Conservation (phyloP, 257 asterid genomes). For the Thymus quinquecostatus region DNA sequence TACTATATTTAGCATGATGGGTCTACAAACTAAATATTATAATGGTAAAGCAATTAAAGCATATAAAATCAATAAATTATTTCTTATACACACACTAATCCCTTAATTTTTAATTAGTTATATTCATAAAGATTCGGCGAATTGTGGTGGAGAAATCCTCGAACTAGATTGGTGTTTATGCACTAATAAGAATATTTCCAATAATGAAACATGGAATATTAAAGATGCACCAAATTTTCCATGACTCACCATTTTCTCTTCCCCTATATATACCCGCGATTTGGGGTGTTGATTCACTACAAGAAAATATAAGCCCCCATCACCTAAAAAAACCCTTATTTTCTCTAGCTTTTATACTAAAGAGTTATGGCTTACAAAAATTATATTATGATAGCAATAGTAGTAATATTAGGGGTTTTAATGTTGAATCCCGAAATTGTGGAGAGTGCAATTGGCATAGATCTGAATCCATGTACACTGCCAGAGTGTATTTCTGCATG, state of each 20-base stretch:
- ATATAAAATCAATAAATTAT: no score
- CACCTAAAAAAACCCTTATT: background rate
- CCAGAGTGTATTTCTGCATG: slow-evolving; percentile 56
- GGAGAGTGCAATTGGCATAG: slow-evolving; percentile 57
- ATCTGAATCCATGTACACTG: slow-evolving; percentile 54
- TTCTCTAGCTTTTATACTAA: background rate
- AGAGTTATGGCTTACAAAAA: slow-evolving; percentile 25
- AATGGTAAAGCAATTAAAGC: no score
- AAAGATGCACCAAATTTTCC: background rate
- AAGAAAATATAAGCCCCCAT: background rate
- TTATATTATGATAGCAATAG: slow-evolving; percentile 13
- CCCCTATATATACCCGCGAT: slow-evolving; percentile 21
- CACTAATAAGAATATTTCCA: slow-evolving; percentile 15
- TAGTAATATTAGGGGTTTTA: slow-evolving; percentile 18
- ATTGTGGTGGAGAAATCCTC: background rate
- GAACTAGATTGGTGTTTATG: slow-evolving; percentile 8
- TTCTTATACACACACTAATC: background rate
- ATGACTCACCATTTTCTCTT: slow-evolving; percentile 17
- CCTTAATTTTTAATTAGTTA: background rate
- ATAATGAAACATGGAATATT: slow-evolving; percentile 5
- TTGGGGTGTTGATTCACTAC: background rate
- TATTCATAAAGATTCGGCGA: background rate
- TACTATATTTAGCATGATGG: no score
- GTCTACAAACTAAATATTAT: no score
- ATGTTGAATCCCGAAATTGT: slow-evolving; percentile 41